Conservation (phyloP, 2,329 filamentous ascomycete species). For the Colletotrichum destructivum region DNA sequence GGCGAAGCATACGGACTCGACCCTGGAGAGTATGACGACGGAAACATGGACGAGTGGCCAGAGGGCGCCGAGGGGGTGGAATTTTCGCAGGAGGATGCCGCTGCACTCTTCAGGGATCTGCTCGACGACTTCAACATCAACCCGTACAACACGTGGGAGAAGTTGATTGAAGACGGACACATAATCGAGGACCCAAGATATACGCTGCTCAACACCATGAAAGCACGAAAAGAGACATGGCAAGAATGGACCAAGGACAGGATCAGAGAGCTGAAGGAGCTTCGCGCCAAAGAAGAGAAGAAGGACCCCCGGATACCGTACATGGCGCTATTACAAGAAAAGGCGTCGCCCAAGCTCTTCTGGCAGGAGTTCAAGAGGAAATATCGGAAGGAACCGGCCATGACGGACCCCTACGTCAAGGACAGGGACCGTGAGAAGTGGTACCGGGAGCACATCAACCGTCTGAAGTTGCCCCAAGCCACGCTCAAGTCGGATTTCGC, state of each 20-base stretch:
- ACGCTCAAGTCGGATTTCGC: slow-evolving; percentile 80
- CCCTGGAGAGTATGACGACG: slow-evolving; percentile 82
- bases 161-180: slow-evolving; percentile 84
- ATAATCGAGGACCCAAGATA: slow-evolving; percentile 91
- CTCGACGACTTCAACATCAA: slow-evolving; percentile 86
- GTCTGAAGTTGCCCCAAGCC: slow-evolving; percentile 76
- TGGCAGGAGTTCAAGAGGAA: slow-evolving; percentile 98
- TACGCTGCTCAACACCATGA: slow-evolving; percentile 85
- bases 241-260: slow-evolving; percentile 86
- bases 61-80: slow-evolving; percentile 80
- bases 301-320: slow-evolving; percentile 88
- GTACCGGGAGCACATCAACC: slow-evolving; percentile 81
- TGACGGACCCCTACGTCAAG: slow-evolving; percentile 80
- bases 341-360: slow-evolving; percentile 92
- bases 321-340: slow-evolving; percentile 82
- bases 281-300: slow-evolving; percentile 82
- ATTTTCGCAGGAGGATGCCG: slow-evolving; percentile 82
- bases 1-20: slow-evolving; percentile 87
- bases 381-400: slow-evolving; percentile 83
- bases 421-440: slow-evolving; percentile 86
- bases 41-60: slow-evolving; percentile 72
- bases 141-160: slow-evolving; percentile 94
- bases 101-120: slow-evolving; percentile 85
- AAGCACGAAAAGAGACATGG: slow-evolving; percentile 85
- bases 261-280: slow-evolving; percentile 80